Evolutionary conservation across 2,329 filamentous ascomycete species (phyloP).

Genomic region (Penicillium verrucosum): DNA sequence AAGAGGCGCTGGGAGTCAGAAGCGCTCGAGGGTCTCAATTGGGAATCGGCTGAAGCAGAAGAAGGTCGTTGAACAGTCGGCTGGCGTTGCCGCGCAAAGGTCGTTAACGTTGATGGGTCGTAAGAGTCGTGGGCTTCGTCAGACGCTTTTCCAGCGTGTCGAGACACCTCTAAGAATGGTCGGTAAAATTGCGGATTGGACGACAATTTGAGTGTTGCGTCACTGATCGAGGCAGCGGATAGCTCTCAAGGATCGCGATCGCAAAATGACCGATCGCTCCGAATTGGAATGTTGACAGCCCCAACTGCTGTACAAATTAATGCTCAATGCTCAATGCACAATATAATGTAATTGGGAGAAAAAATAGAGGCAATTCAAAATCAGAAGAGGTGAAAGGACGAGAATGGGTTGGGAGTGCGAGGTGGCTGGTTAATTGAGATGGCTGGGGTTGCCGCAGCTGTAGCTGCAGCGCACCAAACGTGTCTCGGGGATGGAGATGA

Average conservation of each 20-base stretch:
- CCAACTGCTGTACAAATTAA: neutral
- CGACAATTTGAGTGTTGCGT: slow-evolving; percentile 34
- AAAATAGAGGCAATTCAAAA: neutral
- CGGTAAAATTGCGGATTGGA: slow-evolving; percentile 25
- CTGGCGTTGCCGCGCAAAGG: slow-evolving; percentile 46
- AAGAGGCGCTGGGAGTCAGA: slow-evolving; percentile 52
- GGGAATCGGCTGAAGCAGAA: slow-evolving; percentile 40
- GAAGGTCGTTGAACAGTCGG: slow-evolving; percentile 41
- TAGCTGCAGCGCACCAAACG: slow-evolving; percentile 24
- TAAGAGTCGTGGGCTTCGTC: slow-evolving; percentile 55
- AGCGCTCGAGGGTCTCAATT: slow-evolving; percentile 51
- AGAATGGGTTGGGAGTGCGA: slow-evolving; percentile 12
- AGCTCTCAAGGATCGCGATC: slow-evolving; percentile 18
- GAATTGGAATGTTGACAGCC: neutral
- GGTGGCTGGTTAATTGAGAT: slow-evolving; percentile 43
- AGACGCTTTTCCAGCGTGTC: slow-evolving; percentile 40
- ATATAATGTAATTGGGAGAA: slow-evolving; percentile 4
- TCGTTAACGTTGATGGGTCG: slow-evolving; percentile 48
- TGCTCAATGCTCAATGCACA: slow-evolving; percentile 5
- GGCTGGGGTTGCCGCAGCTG: slow-evolving; percentile 35
- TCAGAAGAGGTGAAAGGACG: slow-evolving; percentile 11
- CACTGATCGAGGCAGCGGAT: slow-evolving; percentile 15
- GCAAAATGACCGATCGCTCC: slow-evolving; percentile 5
- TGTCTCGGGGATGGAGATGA: slow-evolving; percentile 16
- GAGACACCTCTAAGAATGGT: slow-evolving; percentile 44